phyloP scores from a whole-genome alignment of 352 stramenopile genomes.

The Phytophthora colocasiae region DNA sequence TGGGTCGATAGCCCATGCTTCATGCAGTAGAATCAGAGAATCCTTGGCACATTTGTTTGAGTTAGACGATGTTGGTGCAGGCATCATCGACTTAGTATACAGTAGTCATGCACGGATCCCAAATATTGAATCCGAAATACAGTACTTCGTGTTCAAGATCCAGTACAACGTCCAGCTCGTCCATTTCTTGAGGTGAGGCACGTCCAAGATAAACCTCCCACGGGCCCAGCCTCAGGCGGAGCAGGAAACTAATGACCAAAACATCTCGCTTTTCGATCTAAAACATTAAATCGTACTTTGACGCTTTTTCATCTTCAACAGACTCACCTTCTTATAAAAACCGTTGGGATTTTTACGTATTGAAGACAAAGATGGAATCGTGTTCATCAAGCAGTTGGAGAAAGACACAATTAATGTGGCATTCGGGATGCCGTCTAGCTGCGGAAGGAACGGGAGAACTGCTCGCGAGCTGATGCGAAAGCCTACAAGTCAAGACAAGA shows the following conservation, averaged over 20 bases:
- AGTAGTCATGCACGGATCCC: slow-evolving; percentile 81
- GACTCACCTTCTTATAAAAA: slow-evolving; percentile 14
- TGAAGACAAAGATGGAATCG: slow-evolving; percentile 21
- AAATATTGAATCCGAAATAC: slow-evolving; percentile 78
- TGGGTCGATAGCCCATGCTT: slow-evolving; percentile 83
- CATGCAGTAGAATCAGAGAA: slow-evolving; percentile 65
- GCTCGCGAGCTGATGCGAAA: slow-evolving; percentile 85
- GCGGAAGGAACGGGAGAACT: slow-evolving; percentile 91
- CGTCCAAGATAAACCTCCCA: slow-evolving; percentile 85
- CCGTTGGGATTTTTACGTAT: no score
- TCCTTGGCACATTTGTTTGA: slow-evolving; percentile 63
- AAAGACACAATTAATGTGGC: slow-evolving; percentile 32
- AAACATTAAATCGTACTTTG: slow-evolving; percentile 51
- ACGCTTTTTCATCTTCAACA: slow-evolving; percentile 40
- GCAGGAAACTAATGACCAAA: slow-evolving; percentile 56
- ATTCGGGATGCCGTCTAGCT: slow-evolving; percentile 53
- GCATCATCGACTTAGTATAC: slow-evolving; percentile 73
- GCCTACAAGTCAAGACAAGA: slow-evolving; percentile 40
- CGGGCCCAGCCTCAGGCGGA: slow-evolving; percentile 68
- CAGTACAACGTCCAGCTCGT: slow-evolving; percentile 72
- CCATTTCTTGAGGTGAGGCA: slow-evolving; percentile 68
- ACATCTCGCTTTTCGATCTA: slow-evolving; percentile 67
- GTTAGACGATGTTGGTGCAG: slow-evolving; percentile 52
- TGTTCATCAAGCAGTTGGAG: slow-evolving; percentile 17
- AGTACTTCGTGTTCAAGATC: slow-evolving; percentile 75